Evolutionary conservation across 345 rosid genomes (phyloP).

Genomic region (Gossypium anomalum): DNA sequence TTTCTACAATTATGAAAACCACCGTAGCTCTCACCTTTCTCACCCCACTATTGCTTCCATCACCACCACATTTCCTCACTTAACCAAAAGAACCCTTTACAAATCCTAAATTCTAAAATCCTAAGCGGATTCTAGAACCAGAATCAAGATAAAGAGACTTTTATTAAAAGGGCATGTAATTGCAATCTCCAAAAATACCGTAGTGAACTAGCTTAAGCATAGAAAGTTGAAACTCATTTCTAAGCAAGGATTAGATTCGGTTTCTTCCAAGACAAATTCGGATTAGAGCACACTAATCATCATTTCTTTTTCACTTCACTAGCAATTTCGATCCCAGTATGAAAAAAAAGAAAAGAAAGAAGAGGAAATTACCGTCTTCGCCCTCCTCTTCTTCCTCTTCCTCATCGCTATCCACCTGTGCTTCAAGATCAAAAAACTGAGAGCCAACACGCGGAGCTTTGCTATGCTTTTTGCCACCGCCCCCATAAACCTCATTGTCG

Average conservation of each 20-base stretch:
- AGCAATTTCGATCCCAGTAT: neutral
- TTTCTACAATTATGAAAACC: too few relatives aligned
- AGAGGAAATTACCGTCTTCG: conserved; percentile 57
- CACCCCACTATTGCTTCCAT: too few relatives aligned
- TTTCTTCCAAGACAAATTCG: neutral
- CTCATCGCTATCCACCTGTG: conserved; percentile 74
- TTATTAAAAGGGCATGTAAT: neutral
- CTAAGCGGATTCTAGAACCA: neutral
- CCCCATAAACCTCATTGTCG: conserved; percentile 46
- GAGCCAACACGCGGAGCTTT: conserved; percentile 33
- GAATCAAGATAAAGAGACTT: neutral
- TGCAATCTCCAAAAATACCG: neutral
- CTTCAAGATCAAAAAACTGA: conserved; percentile 59
- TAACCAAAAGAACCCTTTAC: too few relatives aligned
- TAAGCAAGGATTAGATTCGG: neutral
- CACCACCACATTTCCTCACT: too few relatives aligned
- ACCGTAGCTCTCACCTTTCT: too few relatives aligned
- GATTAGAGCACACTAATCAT: neutral
- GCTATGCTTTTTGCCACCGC: conserved; percentile 38
- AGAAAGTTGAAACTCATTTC: neutral
- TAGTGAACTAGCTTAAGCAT: neutral
- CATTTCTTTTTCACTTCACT: neutral
- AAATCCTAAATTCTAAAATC: neutral
- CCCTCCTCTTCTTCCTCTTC: conserved; percentile 88
- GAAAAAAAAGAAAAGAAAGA: neutral